Conservation (phyloP, 2,329 filamentous ascomycete species). For the Arthrobotrys iridis region DNA sequence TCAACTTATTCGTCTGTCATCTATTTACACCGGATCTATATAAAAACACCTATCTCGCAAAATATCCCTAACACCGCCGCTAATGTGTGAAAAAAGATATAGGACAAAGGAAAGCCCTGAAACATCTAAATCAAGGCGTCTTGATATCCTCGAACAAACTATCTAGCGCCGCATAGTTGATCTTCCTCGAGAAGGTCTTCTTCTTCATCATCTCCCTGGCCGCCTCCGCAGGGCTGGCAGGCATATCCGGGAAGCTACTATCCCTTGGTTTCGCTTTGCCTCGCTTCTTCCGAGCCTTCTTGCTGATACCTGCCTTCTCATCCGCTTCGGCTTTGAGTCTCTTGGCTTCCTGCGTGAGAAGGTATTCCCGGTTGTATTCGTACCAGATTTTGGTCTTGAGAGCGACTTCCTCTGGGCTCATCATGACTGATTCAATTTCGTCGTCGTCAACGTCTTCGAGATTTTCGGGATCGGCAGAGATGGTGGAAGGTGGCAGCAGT, state of each 20-base stretch:
- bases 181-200: constrained; percentile 76
- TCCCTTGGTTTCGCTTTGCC: constrained; percentile 69
- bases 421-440: constrained; percentile 82
- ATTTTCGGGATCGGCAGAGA: constrained; percentile 65
- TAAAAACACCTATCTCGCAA: not conserved
- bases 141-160: constrained; percentile 67
- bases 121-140: constrained; percentile 61
- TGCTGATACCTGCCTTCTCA: constrained; percentile 66
- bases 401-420: constrained; percentile 76
- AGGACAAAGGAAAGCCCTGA: not conserved
- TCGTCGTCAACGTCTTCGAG: constrained; percentile 85
- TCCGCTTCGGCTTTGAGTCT: constrained; percentile 76
- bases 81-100: not conserved
- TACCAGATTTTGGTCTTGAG: constrained; percentile 95
- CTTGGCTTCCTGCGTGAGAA: constrained; percentile 86
- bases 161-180: constrained; percentile 75
- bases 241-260: constrained; percentile 72
- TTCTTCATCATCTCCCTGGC: constrained; percentile 74
- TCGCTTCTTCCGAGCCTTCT: constrained; percentile 67
- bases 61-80: constrained; percentile 12
- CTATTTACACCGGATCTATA: not conserved
- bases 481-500: constrained; percentile 67
- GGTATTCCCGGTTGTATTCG: constrained; percentile 91
- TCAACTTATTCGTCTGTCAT: too few relatives aligned
- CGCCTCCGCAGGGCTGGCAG: constrained; percentile 75